phyloP scores from a whole-genome alignment of 805 yeast species.

The Cyberlindnera bimundalis region DNA sequence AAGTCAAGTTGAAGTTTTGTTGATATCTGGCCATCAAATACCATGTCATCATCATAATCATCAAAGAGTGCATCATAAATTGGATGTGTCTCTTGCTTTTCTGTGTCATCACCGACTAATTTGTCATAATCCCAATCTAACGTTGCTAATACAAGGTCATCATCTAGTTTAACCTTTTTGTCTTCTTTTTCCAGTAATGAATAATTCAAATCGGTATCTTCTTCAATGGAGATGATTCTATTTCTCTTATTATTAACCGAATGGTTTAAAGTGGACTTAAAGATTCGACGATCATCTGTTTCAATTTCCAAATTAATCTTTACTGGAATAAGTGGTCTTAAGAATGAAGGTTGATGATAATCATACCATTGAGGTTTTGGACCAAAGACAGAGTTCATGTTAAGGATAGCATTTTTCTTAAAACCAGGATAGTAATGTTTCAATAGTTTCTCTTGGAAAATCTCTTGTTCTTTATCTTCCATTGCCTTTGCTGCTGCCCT shows the following conservation, averaged over 20 bases:
- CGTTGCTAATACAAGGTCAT: constrained; percentile 61
- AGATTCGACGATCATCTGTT: constrained; percentile 53
- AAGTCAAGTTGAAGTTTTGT: constrained; percentile 58
- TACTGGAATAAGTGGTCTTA: constrained; percentile 47
- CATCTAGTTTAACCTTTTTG: constrained; percentile 28
- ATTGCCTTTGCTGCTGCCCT: constrained; percentile 2
- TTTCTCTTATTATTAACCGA: constrained; percentile 11
- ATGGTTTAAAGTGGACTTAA: constrained; percentile 34
- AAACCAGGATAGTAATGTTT: constrained; percentile 61
- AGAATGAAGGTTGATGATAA: constrained; percentile 43
- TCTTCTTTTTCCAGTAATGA: constrained; percentile 15
- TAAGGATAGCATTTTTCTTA: constrained; percentile 49
- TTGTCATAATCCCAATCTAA: constrained; percentile 76
- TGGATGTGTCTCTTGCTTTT: constrained; percentile 3
- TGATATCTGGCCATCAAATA: constrained; percentile 64
- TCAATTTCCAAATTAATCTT: constrained; percentile 59
- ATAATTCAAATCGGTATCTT: constrained; percentile 17
- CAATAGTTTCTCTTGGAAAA: constrained; percentile 33
- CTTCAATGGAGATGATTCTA: constrained; percentile 18
- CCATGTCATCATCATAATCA: constrained; percentile 60
- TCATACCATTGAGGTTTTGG: constrained; percentile 56
- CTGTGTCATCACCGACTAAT: constrained; percentile 44
- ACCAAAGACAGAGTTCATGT: constrained; percentile 62
- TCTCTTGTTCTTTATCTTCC: constrained; percentile 13
- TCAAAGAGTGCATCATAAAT: constrained; percentile 24